Base-by-base conservation (phyloP, 768 basidiomycete species). In the Mycena epipterygia region DNA sequence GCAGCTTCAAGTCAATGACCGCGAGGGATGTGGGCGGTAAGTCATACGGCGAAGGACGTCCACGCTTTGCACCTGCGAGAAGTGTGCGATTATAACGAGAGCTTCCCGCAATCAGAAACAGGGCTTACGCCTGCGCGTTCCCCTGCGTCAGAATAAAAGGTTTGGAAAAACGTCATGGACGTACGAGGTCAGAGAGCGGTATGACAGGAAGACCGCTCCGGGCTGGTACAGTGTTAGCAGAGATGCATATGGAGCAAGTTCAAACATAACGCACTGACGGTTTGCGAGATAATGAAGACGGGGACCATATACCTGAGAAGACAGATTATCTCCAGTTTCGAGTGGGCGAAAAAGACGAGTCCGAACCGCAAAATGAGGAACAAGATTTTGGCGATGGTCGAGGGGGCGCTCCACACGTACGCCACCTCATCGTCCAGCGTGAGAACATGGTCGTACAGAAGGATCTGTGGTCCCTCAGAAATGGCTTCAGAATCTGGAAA, bases 361-460 rank as follows among this genome's bases (percentile, higher is more conserved):
- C n/a, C n/a, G n/a, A n/a, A 83, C 19, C 81, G 81, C 61, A 80
- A 77, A 32, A 81, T 66, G 35, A 83, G 27, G 19, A 48, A 49
- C 21, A 83, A 52, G 25, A 77, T 64, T 42, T 83, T 83, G 46
- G 80, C 75, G 11, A 74, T 35, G 16, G 80, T 77, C 2, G 66
- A 52, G 23, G 23, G 72, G 1, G 82, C 80, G 3, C 32, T 72
- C 82, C 82, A 83, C 29, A 83, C 74, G 29, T 79, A 60, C 57
- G 62, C 46, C 16, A 82, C 79, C 74, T 83, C 81, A 25, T 81
- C 80, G 17, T 69, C 57, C 32, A 82, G 72, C 0, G 82, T 83
- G 44, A 82, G 68, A 51, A 80, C 30, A 41, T 82, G 78, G 55
- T 82, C 81, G 74, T 80, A 83, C 27, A 81, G 66, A 16, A 81